phyloP scores from a whole-genome alignment of 129 eudicot genomes.

The Escallonia herrerae region DNA sequence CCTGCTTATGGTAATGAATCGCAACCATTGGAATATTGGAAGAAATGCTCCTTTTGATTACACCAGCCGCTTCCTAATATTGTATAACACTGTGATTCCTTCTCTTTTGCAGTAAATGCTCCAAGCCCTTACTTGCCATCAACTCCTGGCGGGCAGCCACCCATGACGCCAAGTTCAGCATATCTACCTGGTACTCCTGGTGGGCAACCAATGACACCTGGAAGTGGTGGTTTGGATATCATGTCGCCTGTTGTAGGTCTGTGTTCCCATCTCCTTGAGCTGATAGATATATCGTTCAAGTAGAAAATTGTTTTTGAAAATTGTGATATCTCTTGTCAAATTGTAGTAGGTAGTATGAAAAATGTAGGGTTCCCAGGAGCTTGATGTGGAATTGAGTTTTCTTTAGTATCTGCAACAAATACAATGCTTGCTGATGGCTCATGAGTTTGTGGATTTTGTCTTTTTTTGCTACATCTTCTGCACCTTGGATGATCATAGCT shows the following conservation, averaged over 20 bases:
- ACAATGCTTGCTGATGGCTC: no score
- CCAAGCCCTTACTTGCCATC: conserved; percentile 99
- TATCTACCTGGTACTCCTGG: conserved; percentile 97
- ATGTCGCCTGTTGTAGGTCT: conserved; percentile 92
- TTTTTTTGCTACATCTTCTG: no score
- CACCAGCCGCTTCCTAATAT: neutral
- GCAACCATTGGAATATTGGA: neutral
- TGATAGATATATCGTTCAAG: neutral
- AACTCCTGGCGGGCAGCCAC: conserved; percentile 97
- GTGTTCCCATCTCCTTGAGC: conserved; percentile 8
- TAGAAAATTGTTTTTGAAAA: neutral
- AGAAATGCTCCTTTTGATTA: neutral
- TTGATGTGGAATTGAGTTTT: no score
- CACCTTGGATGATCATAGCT: conserved; percentile 1
- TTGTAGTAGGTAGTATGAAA: no score
- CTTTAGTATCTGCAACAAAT: no score
- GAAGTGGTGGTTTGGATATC: conserved; percentile 89
- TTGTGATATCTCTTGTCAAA: neutral
- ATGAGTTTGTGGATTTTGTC: no score
- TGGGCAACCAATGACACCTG: conserved; percentile 99
- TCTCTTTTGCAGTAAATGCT: conserved; percentile 65
- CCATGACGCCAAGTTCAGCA: conserved; percentile 98
- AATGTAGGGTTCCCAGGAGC: no score
- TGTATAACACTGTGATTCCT: neutral
- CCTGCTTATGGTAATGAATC: conserved; percentile 62